Conservation (phyloP, 2,329 filamentous ascomycete species). For the Penicillium sp. region DNA sequence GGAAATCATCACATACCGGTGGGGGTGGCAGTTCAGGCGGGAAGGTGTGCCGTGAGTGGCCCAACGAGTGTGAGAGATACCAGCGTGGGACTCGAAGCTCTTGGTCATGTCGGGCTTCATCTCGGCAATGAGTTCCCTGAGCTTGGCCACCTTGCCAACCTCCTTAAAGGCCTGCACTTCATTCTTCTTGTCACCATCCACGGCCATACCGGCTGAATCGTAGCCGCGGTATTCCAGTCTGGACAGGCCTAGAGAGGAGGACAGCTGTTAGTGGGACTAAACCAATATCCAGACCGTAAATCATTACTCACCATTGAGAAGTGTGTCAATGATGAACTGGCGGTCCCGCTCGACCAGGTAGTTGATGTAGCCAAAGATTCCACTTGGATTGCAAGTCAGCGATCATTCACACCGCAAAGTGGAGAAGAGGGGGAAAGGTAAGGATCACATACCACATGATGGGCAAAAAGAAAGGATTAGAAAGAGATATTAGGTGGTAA, state of each 20-base stretch:
- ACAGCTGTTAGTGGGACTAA: slow-evolving; percentile 10
- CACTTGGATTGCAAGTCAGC: slow-evolving; percentile 32
- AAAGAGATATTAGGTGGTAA: background rate
- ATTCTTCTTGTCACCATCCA: slow-evolving; percentile 99
- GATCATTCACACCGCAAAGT: background rate
- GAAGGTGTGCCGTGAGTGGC: slow-evolving; percentile 96
- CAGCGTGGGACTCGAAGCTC: slow-evolving; percentile 96
- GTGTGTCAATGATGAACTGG: slow-evolving; percentile 91
- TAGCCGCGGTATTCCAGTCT: slow-evolving; percentile 98
- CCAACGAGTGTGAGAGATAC: slow-evolving; percentile 99
- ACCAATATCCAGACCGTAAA: background rate
- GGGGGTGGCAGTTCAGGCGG: slow-evolving; percentile 95
- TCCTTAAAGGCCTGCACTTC: slow-evolving; percentile 98
- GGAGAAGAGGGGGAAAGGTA: background rate
- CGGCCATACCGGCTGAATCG: slow-evolving; percentile 92
- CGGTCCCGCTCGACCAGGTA: slow-evolving; percentile 99
- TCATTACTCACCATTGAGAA: slow-evolving; percentile 77
- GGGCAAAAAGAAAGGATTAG: slow-evolving; percentile 12
- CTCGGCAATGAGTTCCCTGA: slow-evolving; percentile 89
- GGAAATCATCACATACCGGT: slow-evolving; percentile 71
- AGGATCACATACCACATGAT: slow-evolving; percentile 41
- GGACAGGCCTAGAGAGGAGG: slow-evolving; percentile 69
- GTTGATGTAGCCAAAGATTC: slow-evolving; percentile 89
- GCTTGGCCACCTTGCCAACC: slow-evolving; percentile 97
- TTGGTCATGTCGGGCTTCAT: slow-evolving; percentile 83